phyloP scores from a whole-genome alignment of 148 eudicot genomes.

The Camellia granthamiana region DNA sequence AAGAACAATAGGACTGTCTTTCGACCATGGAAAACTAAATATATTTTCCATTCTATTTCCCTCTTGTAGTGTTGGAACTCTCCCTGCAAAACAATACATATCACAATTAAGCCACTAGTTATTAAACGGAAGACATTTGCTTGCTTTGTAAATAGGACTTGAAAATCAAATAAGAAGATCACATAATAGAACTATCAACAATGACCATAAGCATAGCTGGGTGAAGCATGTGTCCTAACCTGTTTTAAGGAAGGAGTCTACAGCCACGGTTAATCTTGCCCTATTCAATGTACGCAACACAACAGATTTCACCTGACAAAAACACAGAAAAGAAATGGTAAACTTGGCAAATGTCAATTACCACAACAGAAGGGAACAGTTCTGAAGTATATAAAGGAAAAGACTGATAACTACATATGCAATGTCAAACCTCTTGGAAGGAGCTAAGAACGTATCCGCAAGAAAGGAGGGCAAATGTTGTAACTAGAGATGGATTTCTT shows the following conservation, averaged over 20 bases:
- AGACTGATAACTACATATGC: background rate
- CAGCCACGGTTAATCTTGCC: constrained; percentile 86
- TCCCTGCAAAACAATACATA: constrained; percentile 40
- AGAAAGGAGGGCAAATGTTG: constrained; percentile 78
- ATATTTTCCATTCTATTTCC: constrained; percentile 85
- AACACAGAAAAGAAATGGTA: background rate
- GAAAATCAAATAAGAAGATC: constrained; percentile 1
- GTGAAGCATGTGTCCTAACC: constrained; percentile 38
- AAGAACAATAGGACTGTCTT: constrained; percentile 70
- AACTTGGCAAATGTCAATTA: background rate
- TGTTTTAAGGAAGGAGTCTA: constrained; percentile 76
- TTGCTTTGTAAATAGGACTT: constrained; percentile 1
- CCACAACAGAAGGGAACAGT: background rate
- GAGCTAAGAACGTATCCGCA: constrained; percentile 92
- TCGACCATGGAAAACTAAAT: constrained; percentile 73
- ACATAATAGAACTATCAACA: background rate
- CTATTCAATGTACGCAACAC: constrained; percentile 81
- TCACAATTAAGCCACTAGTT: background rate
- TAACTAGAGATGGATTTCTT: constrained; percentile 69
- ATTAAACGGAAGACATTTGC: background rate
- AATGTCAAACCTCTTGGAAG: constrained; percentile 68
- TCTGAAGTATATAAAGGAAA: background rate
- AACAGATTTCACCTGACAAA: constrained; percentile 72
- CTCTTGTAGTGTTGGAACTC: constrained; percentile 82
- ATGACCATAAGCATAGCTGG: background rate